phyloP scores from a whole-genome alignment of 805 yeast species.

The Ogataea methylovora region DNA sequence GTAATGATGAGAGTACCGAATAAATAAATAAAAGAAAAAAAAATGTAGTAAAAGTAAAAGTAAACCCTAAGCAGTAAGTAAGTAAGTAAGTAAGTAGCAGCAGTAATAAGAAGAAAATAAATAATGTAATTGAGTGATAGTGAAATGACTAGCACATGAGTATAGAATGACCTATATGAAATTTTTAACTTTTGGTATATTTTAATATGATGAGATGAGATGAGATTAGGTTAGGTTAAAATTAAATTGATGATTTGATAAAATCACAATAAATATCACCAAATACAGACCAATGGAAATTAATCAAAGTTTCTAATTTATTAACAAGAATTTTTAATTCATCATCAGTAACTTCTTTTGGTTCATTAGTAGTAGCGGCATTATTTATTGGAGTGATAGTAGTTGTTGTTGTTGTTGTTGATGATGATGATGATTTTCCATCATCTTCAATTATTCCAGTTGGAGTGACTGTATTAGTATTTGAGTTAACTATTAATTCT shows the following conservation, averaged over 20 bases:
- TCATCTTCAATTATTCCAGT: no score
- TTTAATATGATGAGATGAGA: no score
- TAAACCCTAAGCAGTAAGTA: no score
- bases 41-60: no score
- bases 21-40: no score
- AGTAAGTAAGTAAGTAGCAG: neutral
- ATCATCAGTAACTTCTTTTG: conserved; percentile 21
- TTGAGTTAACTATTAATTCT: conserved; percentile 15
- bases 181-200: no score
- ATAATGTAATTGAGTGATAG: neutral
- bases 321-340: conserved; percentile 54
- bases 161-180: no score
- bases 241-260: neutral
- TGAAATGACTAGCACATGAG: neutral
- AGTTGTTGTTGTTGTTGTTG: conserved; percentile 16
- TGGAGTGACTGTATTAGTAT: conserved; percentile 24
- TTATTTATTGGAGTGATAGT: conserved; percentile 4
- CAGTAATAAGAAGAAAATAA: neutral
- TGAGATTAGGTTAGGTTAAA: no score
- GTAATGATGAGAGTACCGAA: no score
- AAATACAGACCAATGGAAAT: conserved; percentile 81
- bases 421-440: neutral
- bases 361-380: conserved; percentile 8
- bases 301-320: conserved; percentile 57
- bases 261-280: conserved; percentile 47